Percentiles rank a stretch among this genome's conserved stretches.
phyloP scores from a whole-genome alignment of 1,284 basidiomycete genomes.

The Malassezia dermatis region DNA sequence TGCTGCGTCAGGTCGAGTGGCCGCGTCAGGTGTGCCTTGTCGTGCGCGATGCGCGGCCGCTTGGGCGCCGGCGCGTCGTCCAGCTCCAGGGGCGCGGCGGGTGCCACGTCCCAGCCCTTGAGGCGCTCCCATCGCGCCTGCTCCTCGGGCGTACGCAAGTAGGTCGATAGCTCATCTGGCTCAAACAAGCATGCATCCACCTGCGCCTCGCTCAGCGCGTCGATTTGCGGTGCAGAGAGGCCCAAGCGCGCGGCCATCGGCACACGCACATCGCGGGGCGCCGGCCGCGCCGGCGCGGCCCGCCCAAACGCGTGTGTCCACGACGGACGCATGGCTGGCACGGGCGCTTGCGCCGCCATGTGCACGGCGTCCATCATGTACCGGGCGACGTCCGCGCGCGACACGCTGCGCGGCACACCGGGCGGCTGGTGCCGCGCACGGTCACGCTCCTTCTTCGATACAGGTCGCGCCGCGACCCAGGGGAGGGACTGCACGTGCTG shows the following conservation, averaged over 20 bases:
- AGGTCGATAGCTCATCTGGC: background rate
- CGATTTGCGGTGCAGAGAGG: conserved; percentile 4
- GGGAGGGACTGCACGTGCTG: conserved; percentile 1
- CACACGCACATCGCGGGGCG: background rate
- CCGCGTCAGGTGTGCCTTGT: background rate
- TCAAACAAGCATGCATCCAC: conserved; percentile 13
- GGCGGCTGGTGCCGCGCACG: background rate
- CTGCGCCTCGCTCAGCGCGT: conserved; percentile 7
- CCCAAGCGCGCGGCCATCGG: conserved; percentile 6
- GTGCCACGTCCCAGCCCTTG: conserved; percentile 14
- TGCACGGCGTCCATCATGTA: conserved; percentile 5
- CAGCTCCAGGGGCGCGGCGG: background rate
- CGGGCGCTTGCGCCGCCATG: background rate
- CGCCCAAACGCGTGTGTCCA: conserved; percentile 1
- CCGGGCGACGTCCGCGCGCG: background rate
- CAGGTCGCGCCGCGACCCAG: conserved; percentile 7
- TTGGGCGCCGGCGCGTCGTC: background rate
- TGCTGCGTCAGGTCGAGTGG: conserved; percentile 10
- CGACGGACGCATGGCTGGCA: background rate
- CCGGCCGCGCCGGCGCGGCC: background rate
- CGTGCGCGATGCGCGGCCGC: background rate
- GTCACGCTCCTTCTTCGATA: conserved; percentile 7
- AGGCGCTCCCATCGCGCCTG: conserved; percentile 3
- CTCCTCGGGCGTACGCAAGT: conserved; percentile 11
- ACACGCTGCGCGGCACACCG: background rate